These are phyloP conservation scores for Diplodia mutila DNA, from an alignment of 2,329 filamentous ascomycete genomes.

Conservation along the genomic window DNA sequence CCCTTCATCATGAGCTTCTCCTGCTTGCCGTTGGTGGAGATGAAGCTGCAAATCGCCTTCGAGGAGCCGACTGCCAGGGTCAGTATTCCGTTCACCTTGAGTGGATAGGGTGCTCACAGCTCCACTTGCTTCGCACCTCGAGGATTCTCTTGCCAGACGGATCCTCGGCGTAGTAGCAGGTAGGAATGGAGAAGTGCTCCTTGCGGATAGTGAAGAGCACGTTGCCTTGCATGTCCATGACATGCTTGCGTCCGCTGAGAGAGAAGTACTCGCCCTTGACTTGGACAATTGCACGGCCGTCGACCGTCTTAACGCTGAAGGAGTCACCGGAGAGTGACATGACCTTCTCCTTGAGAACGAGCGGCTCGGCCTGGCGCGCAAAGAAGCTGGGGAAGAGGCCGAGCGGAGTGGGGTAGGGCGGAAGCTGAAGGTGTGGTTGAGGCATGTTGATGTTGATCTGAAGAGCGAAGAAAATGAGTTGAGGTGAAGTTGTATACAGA, in stretches of 20 bases:
- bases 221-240: conserved; percentile 57
- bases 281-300: conserved; percentile 58
- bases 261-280: conserved; percentile 61
- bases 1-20: conserved; percentile 58
- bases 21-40: conserved; percentile 34
- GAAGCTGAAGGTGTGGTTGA: neutral
- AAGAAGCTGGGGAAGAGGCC: conserved; percentile 38
- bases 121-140: conserved; percentile 60
- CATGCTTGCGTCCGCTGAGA: conserved; percentile 59
- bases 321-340: conserved; percentile 65
- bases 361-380: conserved; percentile 43
- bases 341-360: conserved; percentile 65
- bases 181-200: conserved; percentile 56
- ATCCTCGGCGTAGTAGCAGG: conserved; percentile 55
- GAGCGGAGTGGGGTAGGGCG: conserved; percentile 7
- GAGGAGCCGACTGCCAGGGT: neutral
- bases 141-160: conserved; percentile 54
- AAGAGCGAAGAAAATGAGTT: neutral
- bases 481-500: neutral
- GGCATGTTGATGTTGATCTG: neutral
- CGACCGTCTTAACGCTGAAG: conserved; percentile 63
- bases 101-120: conserved; percentile 46
- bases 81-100: neutral
- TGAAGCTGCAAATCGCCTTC: conserved; percentile 50
- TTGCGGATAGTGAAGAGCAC: conserved; percentile 64